phyloP scores from a whole-genome alignment of 2,329 filamentous ascomycete genomes.

The Sclerotinia subarctica region DNA sequence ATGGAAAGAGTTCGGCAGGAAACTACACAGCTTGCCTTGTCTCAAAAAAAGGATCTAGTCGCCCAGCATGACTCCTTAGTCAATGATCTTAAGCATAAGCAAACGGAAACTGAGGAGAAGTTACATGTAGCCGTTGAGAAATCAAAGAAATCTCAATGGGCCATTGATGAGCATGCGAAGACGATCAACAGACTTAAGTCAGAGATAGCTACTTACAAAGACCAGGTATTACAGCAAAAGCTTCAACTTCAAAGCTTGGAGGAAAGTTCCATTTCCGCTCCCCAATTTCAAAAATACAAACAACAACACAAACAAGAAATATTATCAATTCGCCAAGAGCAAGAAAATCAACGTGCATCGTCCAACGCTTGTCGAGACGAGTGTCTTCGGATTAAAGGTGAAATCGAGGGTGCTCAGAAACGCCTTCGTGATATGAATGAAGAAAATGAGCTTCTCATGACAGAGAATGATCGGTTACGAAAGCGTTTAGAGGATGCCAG shows the following conservation, averaged over 20 bases:
- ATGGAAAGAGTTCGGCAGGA: constrained; percentile 24
- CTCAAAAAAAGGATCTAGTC: constrained; percentile 16
- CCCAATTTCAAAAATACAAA: neutral
- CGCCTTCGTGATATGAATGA: neutral
- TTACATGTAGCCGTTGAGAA: neutral
- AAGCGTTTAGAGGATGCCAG: neutral
- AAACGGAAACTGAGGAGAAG: neutral
- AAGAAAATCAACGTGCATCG: neutral
- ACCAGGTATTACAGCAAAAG: constrained; percentile 12
- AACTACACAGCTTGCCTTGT: constrained; percentile 29
- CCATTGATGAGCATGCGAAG: neutral
- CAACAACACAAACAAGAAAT: constrained; percentile 10
- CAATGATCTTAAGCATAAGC: constrained; percentile 13
- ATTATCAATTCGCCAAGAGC: neutral
- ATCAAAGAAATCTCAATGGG: neutral
- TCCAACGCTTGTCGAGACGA: neutral
- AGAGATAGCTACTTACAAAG: constrained; percentile 2
- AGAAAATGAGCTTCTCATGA: neutral
- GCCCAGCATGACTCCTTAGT: constrained; percentile 11
- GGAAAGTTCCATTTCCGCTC: neutral
- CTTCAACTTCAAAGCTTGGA: constrained; percentile 11
- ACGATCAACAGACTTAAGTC: neutral
- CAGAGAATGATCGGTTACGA: constrained; percentile 14
- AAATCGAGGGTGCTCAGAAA: neutral
- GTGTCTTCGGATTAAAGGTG: neutral